Conservation (phyloP, 345 rosid species). For the Hibiscus tridactylites region DNA sequence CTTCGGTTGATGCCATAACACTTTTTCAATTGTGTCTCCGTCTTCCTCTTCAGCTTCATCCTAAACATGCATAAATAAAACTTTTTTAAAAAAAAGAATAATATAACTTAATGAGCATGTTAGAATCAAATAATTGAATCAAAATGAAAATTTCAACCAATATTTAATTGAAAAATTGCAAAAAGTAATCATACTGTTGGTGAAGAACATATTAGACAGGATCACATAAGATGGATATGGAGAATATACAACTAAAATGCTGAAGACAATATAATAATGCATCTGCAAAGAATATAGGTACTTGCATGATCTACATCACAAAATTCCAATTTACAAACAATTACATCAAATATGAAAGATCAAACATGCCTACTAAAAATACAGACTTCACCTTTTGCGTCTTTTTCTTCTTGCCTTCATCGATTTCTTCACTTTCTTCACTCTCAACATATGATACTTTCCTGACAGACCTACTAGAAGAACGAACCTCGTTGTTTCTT, state of each 20-base stretch:
- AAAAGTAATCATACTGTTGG: background rate
- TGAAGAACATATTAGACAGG: background rate
- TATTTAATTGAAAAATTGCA: background rate
- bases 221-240: background rate
- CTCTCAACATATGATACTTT: constrained; percentile 99
- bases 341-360: background rate
- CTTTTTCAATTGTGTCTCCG: constrained; percentile 88
- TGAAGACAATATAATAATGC: background rate
- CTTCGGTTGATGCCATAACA: constrained; percentile 94
- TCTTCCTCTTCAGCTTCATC: constrained; percentile 96
- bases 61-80: constrained; percentile 30
- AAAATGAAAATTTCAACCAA: background rate
- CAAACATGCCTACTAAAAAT: background rate
- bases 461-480: constrained; percentile 79
- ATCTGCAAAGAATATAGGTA: background rate
- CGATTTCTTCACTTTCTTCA: constrained; percentile 93
- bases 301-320: background rate
- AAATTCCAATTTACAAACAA: background rate
- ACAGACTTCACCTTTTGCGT: constrained; percentile 52
- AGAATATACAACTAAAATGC: background rate
- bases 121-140: background rate
- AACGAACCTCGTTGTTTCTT: constrained; percentile 71
- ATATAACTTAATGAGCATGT: background rate
- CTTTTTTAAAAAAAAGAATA: background rate
- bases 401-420: constrained; percentile 75